Percentiles rank a stretch among this genome's conserved stretches.
Evolutionary conservation across 768 basidiomycete genomes (phyloP).

Genomic region (Rhodosporidiobolus odoratus): DNA sequence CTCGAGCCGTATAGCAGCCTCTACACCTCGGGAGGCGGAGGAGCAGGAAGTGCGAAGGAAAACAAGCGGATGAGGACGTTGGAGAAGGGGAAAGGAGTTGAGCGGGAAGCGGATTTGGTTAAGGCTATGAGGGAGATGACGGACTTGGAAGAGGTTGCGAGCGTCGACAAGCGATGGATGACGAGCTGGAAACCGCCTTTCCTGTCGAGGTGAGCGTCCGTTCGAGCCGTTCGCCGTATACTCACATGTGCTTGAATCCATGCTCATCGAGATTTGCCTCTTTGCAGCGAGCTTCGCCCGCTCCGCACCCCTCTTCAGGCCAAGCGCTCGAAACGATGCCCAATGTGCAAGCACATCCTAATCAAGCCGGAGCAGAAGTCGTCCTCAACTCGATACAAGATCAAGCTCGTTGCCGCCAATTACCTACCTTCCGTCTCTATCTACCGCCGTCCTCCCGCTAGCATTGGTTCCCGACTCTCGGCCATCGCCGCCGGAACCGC

Average conservation of each 20-base stretch:
- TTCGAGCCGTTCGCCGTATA: neutral
- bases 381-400: constrained; percentile 88
- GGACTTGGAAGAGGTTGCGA: constrained; percentile 57
- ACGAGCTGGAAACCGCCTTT: constrained; percentile 70
- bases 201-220: constrained; percentile 62
- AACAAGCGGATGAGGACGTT: neutral
- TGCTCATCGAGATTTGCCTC: neutral
- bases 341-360: constrained; percentile 86
- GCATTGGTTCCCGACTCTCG: constrained; percentile 28
- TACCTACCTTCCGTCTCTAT: constrained; percentile 84
- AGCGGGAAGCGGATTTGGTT: constrained; percentile 55
- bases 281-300: constrained; percentile 69
- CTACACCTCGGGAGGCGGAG: constrained; percentile 3
- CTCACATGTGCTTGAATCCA: neutral
- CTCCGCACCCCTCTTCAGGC: constrained; percentile 85
- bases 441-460: constrained; percentile 47
- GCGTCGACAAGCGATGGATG: constrained; percentile 72
- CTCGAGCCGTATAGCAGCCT: constrained; percentile 39
- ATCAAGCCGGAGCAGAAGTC: constrained; percentile 98
- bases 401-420: constrained; percentile 91
- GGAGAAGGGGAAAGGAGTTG: constrained; percentile 16
- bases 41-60: constrained; percentile 4
- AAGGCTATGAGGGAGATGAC: constrained; percentile 58
- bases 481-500: constrained; percentile 36
- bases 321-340: constrained; percentile 92